phyloP scores from a whole-genome alignment of 2,329 filamentous ascomycete species.

The Dactylonectria estremocensis region DNA sequence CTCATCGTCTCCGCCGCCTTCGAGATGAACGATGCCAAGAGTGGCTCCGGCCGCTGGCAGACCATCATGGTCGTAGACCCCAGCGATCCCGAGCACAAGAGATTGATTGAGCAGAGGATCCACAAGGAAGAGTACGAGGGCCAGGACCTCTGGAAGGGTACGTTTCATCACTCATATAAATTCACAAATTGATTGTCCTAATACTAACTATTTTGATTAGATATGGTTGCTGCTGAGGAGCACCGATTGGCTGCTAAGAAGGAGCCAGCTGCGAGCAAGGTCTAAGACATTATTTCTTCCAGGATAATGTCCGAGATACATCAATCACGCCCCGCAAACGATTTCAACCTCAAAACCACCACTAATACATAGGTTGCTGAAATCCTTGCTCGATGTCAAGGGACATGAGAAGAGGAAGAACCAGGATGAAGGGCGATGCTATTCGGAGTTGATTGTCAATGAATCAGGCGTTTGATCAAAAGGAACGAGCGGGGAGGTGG shows the following conservation, averaged over 20 bases:
- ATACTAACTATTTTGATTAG: slow-evolving; percentile 56
- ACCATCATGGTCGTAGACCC: slow-evolving; percentile 86
- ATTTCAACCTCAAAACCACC: slow-evolving; percentile 12
- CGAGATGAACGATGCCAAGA: slow-evolving; percentile 83
- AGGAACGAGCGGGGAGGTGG: not conserved
- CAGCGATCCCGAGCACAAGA: slow-evolving; percentile 85
- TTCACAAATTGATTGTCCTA: not conserved
- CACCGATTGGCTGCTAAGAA: slow-evolving; percentile 65
- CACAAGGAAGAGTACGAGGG: slow-evolving; percentile 90
- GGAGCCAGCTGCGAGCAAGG: slow-evolving; percentile 43
- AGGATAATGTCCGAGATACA: not conserved
- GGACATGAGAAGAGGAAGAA: not conserved
- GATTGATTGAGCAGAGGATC: slow-evolving; percentile 87
- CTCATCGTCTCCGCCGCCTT: slow-evolving; percentile 86
- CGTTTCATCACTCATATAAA: slow-evolving; percentile 47
- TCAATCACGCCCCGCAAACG: not conserved
- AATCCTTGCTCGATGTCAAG: not conserved
- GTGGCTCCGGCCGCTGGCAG: slow-evolving; percentile 85
- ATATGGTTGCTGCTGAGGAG: slow-evolving; percentile 89
- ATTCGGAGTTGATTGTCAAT: slow-evolving; percentile 16
- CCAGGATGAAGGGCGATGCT: not conserved
- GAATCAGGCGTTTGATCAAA: slow-evolving; percentile 10
- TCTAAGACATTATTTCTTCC: slow-evolving; percentile 26
- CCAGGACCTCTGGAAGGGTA: slow-evolving; percentile 94
- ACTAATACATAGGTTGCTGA: slow-evolving; percentile 6